These are phyloP conservation scores for Saprolegnia diclina DNA, from an alignment of 352 stramenopile species.

Conservation along the genomic window DNA sequence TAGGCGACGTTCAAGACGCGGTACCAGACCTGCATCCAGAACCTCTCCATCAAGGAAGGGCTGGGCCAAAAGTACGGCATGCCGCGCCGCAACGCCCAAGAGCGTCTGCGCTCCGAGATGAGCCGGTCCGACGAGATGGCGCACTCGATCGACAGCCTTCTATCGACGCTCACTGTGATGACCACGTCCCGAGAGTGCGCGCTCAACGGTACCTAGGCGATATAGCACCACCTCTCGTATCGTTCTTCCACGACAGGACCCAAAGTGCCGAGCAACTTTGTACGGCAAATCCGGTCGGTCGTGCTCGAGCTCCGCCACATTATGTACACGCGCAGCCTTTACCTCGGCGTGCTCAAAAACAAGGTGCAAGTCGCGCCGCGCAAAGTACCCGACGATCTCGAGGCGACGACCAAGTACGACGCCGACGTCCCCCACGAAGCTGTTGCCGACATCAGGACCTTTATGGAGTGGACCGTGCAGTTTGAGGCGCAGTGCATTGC, in stretches of 20 bases:
- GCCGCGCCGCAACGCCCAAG: conserved; percentile 74
- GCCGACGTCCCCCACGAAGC: conserved; percentile 39
- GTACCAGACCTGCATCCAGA: conserved; percentile 68
- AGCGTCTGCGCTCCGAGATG: conserved; percentile 77
- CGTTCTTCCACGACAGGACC: background rate
- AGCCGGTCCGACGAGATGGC: conserved; percentile 68
- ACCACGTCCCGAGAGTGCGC: conserved; percentile 28
- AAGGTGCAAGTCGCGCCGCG: conserved; percentile 43
- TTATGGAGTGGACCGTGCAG: conserved; percentile 51
- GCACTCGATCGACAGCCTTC: conserved; percentile 51
- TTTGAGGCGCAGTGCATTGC: conserved; percentile 52
- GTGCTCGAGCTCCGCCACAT: conserved; percentile 54
- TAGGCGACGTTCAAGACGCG: conserved; percentile 51
- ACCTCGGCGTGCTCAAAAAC: conserved; percentile 56
- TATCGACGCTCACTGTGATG: conserved; percentile 46
- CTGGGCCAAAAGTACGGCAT: conserved; percentile 86
- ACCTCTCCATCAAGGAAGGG: conserved; percentile 82
- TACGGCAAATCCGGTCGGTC: conserved; percentile 35
- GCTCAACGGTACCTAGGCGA: background rate
- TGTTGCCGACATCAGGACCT: conserved; percentile 45
- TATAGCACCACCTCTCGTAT: background rate
- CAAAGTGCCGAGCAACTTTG: conserved; percentile 13
- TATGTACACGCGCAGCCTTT: conserved; percentile 51
- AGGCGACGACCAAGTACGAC: conserved; percentile 2
- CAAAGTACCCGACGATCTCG: conserved; percentile 34